Base-by-base conservation (phyloP, 768 basidiomycete species). In the Tubosaeta sp. region DNA sequence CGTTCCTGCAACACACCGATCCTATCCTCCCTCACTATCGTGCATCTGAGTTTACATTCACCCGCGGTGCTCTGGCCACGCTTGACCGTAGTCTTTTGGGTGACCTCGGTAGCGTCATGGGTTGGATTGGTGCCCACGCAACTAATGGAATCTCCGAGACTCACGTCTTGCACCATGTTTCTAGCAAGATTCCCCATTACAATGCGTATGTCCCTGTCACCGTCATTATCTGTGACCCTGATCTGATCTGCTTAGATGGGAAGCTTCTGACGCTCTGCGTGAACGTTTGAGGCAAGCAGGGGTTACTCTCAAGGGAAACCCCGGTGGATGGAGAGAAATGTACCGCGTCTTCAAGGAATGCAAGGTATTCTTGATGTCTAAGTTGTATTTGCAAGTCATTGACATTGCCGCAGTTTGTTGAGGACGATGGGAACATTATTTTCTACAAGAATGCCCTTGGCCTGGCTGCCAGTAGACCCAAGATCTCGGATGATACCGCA, bases 1-100 rank as follows among this genome's bases (percentile, higher is more conserved):
- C 94, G 18, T 97, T 92, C 87, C 78, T 97, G 45, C 95, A 99
- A 74, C 95, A 99, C 76, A 97, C 95, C 61, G 95, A 97, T 72
- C 92, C 94, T 18, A 69, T 87, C 41, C 81, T 98, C 39, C 94
- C 94, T 44, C 95, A 97, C 73, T 97, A 96, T 78, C 88, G 90
- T 56, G 81, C 85, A 13, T 65, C 81, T 32, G 86, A 88, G 64
- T 97, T 95, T 78, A 94, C 86, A 34, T 99, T 98, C 80, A 76
- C 86, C 39, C 90, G 93, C 59, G 95, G 95, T 52, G 95, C 95
- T 14, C 83, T 98, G 46, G 74, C 90, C 46, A 99, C 95, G 11
- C 76, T 97, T 35, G 93, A 98, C 69, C 89, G 91, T 43, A 83
- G 67, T 61, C 78, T 91, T 32, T 75, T 93, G 22, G 89, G 87